Base-by-base conservation (phyloP, 441 rosid species). In the Adansonia gregorii region DNA sequence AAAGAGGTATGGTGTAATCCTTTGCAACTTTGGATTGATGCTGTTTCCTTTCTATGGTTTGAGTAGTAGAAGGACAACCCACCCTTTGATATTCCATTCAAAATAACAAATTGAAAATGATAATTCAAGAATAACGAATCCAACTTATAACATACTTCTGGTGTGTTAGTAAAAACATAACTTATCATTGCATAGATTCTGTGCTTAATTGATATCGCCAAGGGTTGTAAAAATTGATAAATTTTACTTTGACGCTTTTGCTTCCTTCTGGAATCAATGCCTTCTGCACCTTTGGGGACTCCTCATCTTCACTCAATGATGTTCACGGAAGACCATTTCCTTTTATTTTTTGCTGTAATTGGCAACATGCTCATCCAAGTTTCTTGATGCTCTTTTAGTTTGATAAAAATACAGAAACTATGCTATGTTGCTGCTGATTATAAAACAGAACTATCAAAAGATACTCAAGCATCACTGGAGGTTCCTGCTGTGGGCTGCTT, bases 361-460 rank as follows among this genome's bases (percentile, higher is more conserved):
- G 22, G 19, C 22, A 31, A 52, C 17, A 6, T 52, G 15, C 52
- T 45, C n/a, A 8, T 75, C 8, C 12, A 49, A 65, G 49, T 8
- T 66, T 68, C 15, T 27, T 80, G 64, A 76, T 80, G 48, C 52
- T 82, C 45, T 73, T 74, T 75, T 73, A 82, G 76, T 52, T 54
- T 22, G 35, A 66, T 75, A 82, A 82, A 67, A 76, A 55, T 73
- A 72, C 86, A 95, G 98, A 87, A 90, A 39, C 92, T 95, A 22
- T 95, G 96, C 81, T 95, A 95, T 82, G 97, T 95, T 82, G 97
- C 98, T 63, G 76, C 85, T 77, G 98, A 95, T 85, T 93, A 91
- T 84, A 80, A 87, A 54, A 86, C 88, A 61, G 98, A 95, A 87
- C 83, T 87, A 75, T 69, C 69, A 20, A 91, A 82, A 83, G 86